Evolutionary conservation across 108 stramenopile species (phyloP).

Genomic region (Cyclotella sp.): DNA sequence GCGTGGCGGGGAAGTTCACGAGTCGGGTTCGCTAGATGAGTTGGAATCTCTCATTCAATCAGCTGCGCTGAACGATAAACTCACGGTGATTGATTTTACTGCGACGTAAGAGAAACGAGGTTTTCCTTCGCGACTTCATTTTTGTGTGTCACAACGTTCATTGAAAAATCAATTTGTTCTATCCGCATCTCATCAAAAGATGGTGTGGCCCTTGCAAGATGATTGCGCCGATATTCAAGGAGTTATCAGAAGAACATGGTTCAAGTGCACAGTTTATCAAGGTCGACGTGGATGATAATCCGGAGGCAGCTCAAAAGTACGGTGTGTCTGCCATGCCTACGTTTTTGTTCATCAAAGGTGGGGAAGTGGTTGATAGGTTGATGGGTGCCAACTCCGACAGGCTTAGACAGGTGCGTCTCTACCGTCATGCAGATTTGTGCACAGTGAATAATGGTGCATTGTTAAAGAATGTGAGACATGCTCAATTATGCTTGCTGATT

Average conservation of each 20-base stretch:
- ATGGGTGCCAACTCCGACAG: conserved; percentile 76
- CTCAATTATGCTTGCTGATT: neutral
- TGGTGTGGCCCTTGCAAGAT: conserved; percentile 68
- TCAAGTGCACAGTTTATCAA: conserved; percentile 79
- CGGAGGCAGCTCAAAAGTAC: conserved; percentile 84
- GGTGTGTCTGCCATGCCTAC: conserved; percentile 91
- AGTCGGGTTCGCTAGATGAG: conserved; percentile 65
- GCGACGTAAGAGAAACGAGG: conserved; percentile 46
- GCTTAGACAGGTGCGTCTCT: conserved; percentile 57
- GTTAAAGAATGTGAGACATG: neutral
- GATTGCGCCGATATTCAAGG: conserved; percentile 85
- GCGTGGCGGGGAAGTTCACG: conserved; percentile 79
- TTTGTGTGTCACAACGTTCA: neutral
- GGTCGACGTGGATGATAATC: conserved; percentile 92
- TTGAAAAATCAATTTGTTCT: neutral
- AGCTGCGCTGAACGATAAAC: conserved; percentile 64
- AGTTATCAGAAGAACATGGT: conserved; percentile 63
- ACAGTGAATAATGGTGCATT: neutral
- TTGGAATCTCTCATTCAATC: conserved; percentile 69
- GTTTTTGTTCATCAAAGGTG: conserved; percentile 87
- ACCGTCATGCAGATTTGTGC: neutral
- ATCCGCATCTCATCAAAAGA: neutral
- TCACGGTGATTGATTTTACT: conserved; percentile 89
- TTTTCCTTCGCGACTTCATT: neutral
- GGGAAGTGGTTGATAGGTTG: conserved; percentile 83